Conservation (phyloP, 169 alveolate species). For the Eimeria necatrix region DNA sequence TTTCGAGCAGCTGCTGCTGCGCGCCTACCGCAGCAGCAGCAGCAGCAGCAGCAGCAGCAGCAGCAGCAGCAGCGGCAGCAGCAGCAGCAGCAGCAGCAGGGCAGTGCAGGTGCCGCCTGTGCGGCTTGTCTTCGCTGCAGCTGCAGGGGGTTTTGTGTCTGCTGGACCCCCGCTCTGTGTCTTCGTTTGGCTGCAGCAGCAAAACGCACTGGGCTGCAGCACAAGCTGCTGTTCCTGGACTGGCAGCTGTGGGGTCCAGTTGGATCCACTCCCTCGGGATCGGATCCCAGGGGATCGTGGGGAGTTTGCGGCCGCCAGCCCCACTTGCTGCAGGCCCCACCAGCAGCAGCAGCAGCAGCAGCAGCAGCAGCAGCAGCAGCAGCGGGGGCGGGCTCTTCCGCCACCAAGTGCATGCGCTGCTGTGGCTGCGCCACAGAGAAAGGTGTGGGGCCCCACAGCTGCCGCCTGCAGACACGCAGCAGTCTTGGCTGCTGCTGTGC, state of each 20-base stretch:
- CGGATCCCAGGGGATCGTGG: neutral
- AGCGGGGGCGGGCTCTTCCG: conserved; percentile 41
- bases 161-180: conserved; percentile 10
- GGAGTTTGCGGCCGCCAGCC: no score
- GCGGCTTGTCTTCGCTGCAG: conserved; percentile 1
- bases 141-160: conserved; percentile 24
- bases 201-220: conserved; percentile 50
- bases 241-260: conserved; percentile 21
- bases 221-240: conserved; percentile 40
- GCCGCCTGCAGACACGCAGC: neutral
- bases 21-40: neutral
- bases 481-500: conserved; percentile 20
- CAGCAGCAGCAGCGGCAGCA: conserved; percentile 2
- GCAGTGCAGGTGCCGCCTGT: conserved; percentile 6
- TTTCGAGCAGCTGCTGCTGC: conserved; percentile 9
- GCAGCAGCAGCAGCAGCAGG: neutral
- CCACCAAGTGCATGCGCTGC: conserved; percentile 72
- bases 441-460: conserved; percentile 35
- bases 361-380: neutral
- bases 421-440: conserved; percentile 79
- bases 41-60: neutral
- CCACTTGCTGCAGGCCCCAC: no score
- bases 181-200: conserved; percentile 7
- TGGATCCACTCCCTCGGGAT: conserved; percentile 38
- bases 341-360: conserved; percentile 8